Percentiles rank a stretch among this genome's conserved stretches.
These are phyloP conservation scores for Eucalyptus victrix DNA, from an alignment of 345 rosid genomes.

Conservation along the genomic window DNA sequence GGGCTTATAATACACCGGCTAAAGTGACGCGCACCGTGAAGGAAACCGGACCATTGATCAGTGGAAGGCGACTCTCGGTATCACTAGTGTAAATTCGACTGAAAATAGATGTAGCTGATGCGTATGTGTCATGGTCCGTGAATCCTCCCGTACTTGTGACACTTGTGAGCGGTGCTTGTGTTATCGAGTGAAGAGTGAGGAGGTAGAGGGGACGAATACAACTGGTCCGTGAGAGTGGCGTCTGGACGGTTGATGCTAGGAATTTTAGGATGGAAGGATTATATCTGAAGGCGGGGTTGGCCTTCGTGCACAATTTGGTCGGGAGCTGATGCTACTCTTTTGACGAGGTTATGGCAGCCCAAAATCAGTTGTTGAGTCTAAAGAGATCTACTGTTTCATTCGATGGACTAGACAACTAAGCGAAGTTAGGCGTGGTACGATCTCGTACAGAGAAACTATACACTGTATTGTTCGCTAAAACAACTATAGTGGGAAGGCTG, in stretches of 20 bases:
- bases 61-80: accelerated
- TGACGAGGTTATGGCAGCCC: accelerated
- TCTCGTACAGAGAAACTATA: accelerated
- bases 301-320: accelerated
- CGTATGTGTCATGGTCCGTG: accelerated
- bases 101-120: background rate
- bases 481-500: accelerated
- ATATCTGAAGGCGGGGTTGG: accelerated
- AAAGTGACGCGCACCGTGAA: background rate
- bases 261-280: too few species aligned
- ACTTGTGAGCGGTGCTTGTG: too few species aligned
- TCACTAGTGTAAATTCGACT: background rate
- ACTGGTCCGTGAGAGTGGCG: accelerated
- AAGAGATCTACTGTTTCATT: accelerated
- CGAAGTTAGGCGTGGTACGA: accelerated
- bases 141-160: too few species aligned
- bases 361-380: accelerated
- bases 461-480: accelerated
- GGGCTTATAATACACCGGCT: background rate
- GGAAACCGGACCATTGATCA: background rate
- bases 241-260: too few species aligned
- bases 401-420: accelerated
- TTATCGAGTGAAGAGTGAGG: too few species aligned
- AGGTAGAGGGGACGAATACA: accelerated
- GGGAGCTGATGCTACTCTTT: accelerated